Percentiles rank a stretch among this genome's conserved stretches.
These are phyloP conservation scores for Fusarium sp. DNA, from an alignment of 2,329 filamentous ascomycete genomes.

Conservation along the genomic window DNA sequence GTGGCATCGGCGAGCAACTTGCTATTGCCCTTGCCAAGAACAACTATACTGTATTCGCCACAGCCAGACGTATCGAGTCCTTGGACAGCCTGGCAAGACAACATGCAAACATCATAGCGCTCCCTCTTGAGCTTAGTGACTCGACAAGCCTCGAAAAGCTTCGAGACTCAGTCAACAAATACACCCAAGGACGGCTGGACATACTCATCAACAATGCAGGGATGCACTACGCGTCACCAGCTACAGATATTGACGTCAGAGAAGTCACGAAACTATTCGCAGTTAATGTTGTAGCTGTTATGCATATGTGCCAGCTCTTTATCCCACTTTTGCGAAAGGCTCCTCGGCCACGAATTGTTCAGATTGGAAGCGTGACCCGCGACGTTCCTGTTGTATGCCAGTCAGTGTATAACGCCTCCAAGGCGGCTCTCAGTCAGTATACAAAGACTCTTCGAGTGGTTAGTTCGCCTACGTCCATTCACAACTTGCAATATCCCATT, in stretches of 20 bases:
- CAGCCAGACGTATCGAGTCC: background rate
- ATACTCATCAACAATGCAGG: background rate
- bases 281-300: background rate
- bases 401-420: background rate
- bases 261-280: background rate
- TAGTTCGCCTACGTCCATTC: background rate
- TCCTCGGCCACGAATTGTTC: background rate
- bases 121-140: background rate
- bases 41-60: background rate
- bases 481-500: no score
- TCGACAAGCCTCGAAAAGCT: rapidly evolving
- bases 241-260: background rate
- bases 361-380: background rate
- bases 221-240: background rate
- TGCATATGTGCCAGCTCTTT: background rate
- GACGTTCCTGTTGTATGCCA: background rate
- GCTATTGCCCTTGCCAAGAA: background rate
- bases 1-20: background rate
- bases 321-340: background rate
- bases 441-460: background rate
- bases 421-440: background rate
- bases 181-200: background rate
- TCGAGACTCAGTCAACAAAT: background rate
- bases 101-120: background rate
- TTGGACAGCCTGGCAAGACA: background rate